Evolutionary conservation across 306 rosid genomes (phyloP).

Genomic region (Medicago arabica): DNA sequence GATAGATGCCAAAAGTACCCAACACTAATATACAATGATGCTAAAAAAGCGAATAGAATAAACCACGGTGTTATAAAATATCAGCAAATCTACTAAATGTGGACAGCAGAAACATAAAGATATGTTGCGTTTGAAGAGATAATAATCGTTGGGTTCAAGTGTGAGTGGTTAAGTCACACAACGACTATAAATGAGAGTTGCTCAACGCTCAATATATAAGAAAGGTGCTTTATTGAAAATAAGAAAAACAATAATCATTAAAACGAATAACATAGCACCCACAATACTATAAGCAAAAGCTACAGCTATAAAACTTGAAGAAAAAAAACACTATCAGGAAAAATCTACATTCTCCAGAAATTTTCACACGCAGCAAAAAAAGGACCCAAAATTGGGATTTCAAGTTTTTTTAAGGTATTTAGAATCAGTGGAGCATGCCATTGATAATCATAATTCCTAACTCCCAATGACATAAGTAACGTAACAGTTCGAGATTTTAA

Average conservation of each 20-base stretch:
- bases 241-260: too few relatives aligned
- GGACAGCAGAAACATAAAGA: background rate
- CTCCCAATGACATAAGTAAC: background rate
- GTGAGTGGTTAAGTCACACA: too few relatives aligned
- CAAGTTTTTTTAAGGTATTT: background rate
- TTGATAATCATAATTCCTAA: background rate
- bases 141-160: background rate
- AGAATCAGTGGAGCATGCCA: background rate
- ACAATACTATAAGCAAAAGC: too few relatives aligned
- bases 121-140: slow-evolving; percentile 7
- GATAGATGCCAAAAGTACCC: slow-evolving; percentile 6
- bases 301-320: too few relatives aligned
- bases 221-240: too few relatives aligned
- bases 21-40: background rate
- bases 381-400: background rate
- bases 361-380: background rate
- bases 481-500: background rate
- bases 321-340: background rate
- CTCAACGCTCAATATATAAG: too few relatives aligned
- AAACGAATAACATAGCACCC: too few relatives aligned
- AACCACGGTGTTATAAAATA: background rate
- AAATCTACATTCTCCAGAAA: background rate
- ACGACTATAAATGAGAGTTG: too few relatives aligned
- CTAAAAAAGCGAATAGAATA: background rate
- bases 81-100: background rate